Evolutionary conservation across 768 basidiomycete species (phyloP).

Genomic region (Panaeolus cyanescens): DNA sequence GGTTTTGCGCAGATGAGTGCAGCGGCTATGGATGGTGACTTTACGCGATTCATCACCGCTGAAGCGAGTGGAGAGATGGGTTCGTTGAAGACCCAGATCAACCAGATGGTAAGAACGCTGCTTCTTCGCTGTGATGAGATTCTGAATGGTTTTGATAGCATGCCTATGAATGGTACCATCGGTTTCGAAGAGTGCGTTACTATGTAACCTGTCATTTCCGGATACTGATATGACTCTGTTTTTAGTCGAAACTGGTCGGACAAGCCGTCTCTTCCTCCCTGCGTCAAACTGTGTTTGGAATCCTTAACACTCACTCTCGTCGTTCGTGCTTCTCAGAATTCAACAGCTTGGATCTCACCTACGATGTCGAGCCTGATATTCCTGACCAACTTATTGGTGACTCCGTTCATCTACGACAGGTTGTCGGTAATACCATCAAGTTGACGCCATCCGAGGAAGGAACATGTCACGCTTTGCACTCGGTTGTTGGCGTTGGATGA

Average conservation of each 20-base stretch:
- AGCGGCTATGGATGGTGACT: conserved; percentile 98
- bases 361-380: conserved; percentile 93
- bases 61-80: conserved; percentile 99
- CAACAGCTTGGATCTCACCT: conserved; percentile 94
- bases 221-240: conserved; percentile 92
- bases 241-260: conserved; percentile 95
- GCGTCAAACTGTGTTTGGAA: conserved; percentile 95
- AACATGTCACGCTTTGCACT: conserved; percentile 89
- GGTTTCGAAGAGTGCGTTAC: conserved; percentile 99
- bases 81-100: conserved; percentile 97
- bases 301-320: conserved; percentile 98
- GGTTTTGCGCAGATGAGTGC: conserved; percentile 99
- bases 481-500: conserved; percentile 79
- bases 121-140: conserved; percentile 22
- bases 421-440: conserved; percentile 96
- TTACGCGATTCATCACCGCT: conserved; percentile 98
- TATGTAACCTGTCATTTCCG: conserved; percentile 87
- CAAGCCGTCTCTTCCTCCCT: conserved; percentile 98
- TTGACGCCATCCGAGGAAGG: conserved; percentile 87
- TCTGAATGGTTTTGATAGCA: conserved; percentile 47
- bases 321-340: conserved; percentile 95
- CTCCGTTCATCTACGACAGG: conserved; percentile 90
- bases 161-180: conserved; percentile 99
- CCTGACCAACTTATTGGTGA: conserved; percentile 98
- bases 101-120: conserved; percentile 99